Percentiles rank a stretch among this genome's conserved stretches.
These are phyloP conservation scores for Ascochyta fabae DNA, from an alignment of 2,329 filamentous ascomycete species.

Conservation along the genomic window DNA sequence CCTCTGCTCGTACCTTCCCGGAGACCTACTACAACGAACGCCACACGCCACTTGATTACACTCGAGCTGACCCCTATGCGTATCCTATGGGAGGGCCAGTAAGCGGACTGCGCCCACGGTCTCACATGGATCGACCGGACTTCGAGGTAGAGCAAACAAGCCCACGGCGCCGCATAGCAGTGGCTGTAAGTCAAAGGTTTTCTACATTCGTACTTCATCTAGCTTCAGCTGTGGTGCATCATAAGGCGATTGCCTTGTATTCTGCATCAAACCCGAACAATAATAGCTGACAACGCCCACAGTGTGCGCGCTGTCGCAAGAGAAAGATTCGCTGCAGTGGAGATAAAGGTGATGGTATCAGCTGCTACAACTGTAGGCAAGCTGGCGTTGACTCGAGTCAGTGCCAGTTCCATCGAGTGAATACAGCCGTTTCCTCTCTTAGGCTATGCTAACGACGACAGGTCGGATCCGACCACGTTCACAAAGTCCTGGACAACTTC, in stretches of 20 bases:
- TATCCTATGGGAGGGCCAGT: constrained; percentile 34
- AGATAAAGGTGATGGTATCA: constrained; percentile 74
- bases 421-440: neutral
- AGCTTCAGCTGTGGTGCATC: neutral
- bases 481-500: constrained; percentile 32
- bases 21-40: constrained; percentile 31
- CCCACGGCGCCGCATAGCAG: constrained; percentile 58
- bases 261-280: no score
- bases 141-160: constrained; percentile 40
- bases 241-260: neutral
- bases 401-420: constrained; percentile 82
- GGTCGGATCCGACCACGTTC: constrained; percentile 42
- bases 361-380: constrained; percentile 83
- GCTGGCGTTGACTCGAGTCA: constrained; percentile 67
- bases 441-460: constrained; percentile 21
- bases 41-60: constrained; percentile 26
- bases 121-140: constrained; percentile 25
- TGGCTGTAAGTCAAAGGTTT: constrained; percentile 41
- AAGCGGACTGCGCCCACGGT: constrained; percentile 20
- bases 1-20: constrained; percentile 13
- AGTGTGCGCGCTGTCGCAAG: constrained; percentile 91
- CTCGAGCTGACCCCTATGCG: constrained; percentile 33
- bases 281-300: constrained; percentile 4
- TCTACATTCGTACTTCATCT: neutral
- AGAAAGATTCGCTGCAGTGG: constrained; percentile 96